Percentiles rank a stretch among this genome's conserved stretches.
Conservation (phyloP, 164 flowering plant species). For the Vitis cinerea region DNA sequence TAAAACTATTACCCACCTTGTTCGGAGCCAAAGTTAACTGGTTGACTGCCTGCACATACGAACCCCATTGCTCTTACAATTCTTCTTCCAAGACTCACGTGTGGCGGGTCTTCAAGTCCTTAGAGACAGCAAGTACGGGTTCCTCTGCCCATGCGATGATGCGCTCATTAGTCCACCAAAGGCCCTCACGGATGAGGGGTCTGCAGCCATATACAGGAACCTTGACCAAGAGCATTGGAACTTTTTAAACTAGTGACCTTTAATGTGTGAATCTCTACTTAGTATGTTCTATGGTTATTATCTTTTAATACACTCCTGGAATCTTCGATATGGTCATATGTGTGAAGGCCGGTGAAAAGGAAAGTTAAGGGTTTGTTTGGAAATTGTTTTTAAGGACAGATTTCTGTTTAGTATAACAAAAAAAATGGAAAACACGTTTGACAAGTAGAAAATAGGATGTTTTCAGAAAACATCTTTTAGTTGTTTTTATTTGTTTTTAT, state of each 20-base stretch:
- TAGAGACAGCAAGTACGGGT: conserved; percentile 22
- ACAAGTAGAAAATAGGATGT: fast-evolving
- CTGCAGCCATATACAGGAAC: conserved; percentile 40
- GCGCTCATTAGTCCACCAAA: conserved; percentile 2
- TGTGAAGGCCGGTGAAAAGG: too few species aligned
- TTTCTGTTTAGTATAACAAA: too few species aligned
- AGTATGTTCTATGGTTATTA: too few species aligned
- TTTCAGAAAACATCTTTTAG: too few species aligned
- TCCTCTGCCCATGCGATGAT: conserved; percentile 15
- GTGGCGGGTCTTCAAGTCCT: conserved; percentile 19
- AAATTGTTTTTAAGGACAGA: too few species aligned
- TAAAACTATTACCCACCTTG: conserved; percentile 29
- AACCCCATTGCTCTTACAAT: conserved; percentile 13
- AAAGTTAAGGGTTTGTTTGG: too few species aligned
- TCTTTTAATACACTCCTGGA: too few species aligned
- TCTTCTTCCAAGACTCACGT: conserved; percentile 6
- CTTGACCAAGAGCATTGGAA: conserved; percentile 74
- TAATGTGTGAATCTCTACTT: too few species aligned
- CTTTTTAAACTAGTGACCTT: conserved; percentile 42
- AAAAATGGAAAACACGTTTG: too few species aligned
- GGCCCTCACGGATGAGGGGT: conserved; percentile 18
- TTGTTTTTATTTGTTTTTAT: too few species aligned
- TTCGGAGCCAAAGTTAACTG: conserved; percentile 26
- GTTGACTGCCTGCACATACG: conserved; percentile 25
- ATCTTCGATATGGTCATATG: too few species aligned